phyloP scores from a whole-genome alignment of 2,329 filamentous ascomycete genomes.

The Aspergillus quadrilineatus region DNA sequence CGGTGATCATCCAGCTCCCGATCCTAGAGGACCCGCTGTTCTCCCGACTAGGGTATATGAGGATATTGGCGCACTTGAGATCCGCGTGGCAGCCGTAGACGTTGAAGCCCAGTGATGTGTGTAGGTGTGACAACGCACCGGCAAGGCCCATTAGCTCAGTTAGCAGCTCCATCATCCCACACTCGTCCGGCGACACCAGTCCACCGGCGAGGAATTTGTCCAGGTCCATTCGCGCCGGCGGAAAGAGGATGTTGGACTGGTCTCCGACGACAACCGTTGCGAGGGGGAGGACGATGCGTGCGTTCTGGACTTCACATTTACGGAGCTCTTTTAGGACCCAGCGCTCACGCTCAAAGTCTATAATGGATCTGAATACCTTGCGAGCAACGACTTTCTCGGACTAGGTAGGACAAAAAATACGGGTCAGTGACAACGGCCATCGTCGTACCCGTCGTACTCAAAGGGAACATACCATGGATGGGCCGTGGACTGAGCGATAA shows the following conservation, averaged over 20 bases:
- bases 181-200: background rate
- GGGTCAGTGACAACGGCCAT: background rate
- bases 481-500: too few relatives aligned
- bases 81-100: slow-evolving; percentile 16
- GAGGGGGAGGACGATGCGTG: slow-evolving; percentile 14
- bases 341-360: too few relatives aligned
- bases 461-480: background rate
- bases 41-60: slow-evolving; percentile 14
- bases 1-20: slow-evolving; percentile 26
- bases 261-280: slow-evolving; percentile 11
- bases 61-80: slow-evolving; percentile 26
- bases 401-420: too few relatives aligned
- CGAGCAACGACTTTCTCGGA: too few relatives aligned
- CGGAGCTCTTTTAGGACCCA: background rate
- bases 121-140: slow-evolving; percentile 17
- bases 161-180: too few relatives aligned
- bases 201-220: slow-evolving; percentile 13
- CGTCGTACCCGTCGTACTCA: background rate
- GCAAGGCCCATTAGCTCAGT: slow-evolving; percentile 15
- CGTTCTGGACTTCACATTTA: slow-evolving; percentile 7
- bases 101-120: background rate
- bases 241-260: slow-evolving; percentile 20
- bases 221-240: slow-evolving; percentile 19
- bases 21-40: background rate
- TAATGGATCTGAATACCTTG: too few relatives aligned